phyloP scores from a whole-genome alignment of 1,284 basidiomycete species.

The Agroathelia rolfsii region DNA sequence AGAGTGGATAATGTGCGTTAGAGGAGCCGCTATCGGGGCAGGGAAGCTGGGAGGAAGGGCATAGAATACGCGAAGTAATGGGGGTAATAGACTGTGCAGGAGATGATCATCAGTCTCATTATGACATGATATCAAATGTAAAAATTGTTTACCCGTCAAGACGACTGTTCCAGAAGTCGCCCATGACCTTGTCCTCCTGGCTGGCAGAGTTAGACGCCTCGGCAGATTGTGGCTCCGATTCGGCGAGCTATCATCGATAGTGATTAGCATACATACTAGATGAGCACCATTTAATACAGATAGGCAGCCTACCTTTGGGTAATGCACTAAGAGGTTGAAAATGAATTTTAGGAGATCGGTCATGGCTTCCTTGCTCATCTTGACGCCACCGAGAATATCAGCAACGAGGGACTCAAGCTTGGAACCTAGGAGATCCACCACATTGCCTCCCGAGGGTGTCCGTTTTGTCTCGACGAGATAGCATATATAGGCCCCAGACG shows the following conservation, averaged over 20 bases:
- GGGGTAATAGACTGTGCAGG: slow-evolving; percentile 38
- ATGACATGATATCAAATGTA: no score
- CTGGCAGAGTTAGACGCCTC: slow-evolving; percentile 15
- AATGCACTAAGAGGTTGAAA: slow-evolving; percentile 70
- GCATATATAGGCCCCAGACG: slow-evolving; percentile 35
- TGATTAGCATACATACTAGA: no score
- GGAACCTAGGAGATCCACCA: slow-evolving; percentile 47
- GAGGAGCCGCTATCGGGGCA: slow-evolving; percentile 51
- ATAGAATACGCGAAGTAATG: slow-evolving; percentile 54
- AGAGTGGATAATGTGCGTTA: slow-evolving; percentile 67
- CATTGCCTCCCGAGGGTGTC: slow-evolving; percentile 26
- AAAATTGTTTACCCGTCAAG: slow-evolving; percentile 47
- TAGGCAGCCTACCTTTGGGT: slow-evolving; percentile 39
- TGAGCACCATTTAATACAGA: slow-evolving; percentile 2
- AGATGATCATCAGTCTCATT: no score
- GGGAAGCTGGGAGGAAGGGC: slow-evolving; percentile 47
- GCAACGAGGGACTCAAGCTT: slow-evolving; percentile 46
- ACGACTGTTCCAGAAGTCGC: slow-evolving; percentile 60
- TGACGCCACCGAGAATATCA: slow-evolving; percentile 36
- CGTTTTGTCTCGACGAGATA: slow-evolving; percentile 53
- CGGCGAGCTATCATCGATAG: slow-evolving; percentile 36
- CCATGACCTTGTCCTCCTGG: slow-evolving; percentile 30
- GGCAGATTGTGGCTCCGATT: slow-evolving; percentile 33
- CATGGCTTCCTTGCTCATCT: slow-evolving; percentile 59
- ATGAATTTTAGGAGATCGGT: slow-evolving; percentile 67